These are phyloP conservation scores for Cryptococcus depauperatus DNA, from an alignment of 1,284 basidiomycete species.

Conservation along the genomic window DNA sequence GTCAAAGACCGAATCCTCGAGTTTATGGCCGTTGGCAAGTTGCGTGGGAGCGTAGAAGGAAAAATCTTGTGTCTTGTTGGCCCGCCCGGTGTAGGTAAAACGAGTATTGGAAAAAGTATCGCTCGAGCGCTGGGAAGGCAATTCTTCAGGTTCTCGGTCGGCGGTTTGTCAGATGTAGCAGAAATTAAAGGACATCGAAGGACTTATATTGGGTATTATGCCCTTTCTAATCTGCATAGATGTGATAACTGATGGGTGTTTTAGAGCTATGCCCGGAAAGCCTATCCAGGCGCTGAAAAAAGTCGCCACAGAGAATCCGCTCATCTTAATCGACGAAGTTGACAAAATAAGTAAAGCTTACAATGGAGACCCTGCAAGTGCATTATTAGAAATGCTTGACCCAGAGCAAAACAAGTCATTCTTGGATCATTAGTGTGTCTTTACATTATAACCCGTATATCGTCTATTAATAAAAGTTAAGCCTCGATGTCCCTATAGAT, in stretches of 20 bases:
- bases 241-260: conserved; percentile 1
- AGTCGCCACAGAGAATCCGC: conserved; percentile 92
- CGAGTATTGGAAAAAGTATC: conserved; percentile 80
- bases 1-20: conserved; percentile 96
- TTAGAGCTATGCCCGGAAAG: conserved; percentile 87
- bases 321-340: conserved; percentile 94
- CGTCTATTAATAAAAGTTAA: too few species aligned
- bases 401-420: conserved; percentile 96
- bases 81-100: conserved; percentile 96
- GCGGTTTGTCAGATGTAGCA: conserved; percentile 92
- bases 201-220: conserved; percentile 80
- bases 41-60: conserved; percentile 92
- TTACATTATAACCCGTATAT: too few species aligned
- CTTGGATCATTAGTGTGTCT: conserved; percentile 96
- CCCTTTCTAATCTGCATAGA: conserved; percentile 1
- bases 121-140: conserved; percentile 43
- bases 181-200: conserved; percentile 98
- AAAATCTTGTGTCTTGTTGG: conserved; percentile 97
- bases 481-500: conserved; percentile 95
- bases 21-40: conserved; percentile 94
- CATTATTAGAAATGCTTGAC: conserved; percentile 93
- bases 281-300: conserved; percentile 96
- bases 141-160: conserved; percentile 70
- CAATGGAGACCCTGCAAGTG: conserved; percentile 92
- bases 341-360: conserved; percentile 92